These are phyloP conservation scores for Diddensiella transvaalensis DNA, from an alignment of 805 yeast genomes.

Conservation along the genomic window DNA sequence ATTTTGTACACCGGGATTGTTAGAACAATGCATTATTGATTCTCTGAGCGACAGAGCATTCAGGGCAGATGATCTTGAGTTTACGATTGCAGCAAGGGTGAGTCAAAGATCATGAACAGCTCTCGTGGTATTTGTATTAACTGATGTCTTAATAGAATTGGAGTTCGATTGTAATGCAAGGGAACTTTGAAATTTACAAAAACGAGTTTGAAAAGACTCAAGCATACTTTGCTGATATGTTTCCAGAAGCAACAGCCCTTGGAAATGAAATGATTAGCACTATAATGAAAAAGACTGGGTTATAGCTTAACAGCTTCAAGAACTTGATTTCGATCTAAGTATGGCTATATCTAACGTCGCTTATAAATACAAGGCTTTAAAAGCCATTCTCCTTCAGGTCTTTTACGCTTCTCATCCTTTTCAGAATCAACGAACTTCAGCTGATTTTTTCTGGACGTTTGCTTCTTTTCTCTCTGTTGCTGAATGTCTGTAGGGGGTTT, in stretches of 20 bases:
- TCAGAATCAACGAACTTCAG: conserved; percentile 55
- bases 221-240: conserved; percentile 77
- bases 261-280: conserved; percentile 95
- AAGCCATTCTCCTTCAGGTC: conserved; percentile 86
- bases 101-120: too few species aligned
- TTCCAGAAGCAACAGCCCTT: conserved; percentile 79
- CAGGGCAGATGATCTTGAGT: conserved; percentile 87
- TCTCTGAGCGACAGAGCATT: conserved; percentile 64
- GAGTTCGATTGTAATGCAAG: conserved; percentile 76
- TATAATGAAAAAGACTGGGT: conserved; percentile 44
- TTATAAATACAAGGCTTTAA: conserved; percentile 96
- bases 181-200: conserved; percentile 69
- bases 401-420: conserved; percentile 54
- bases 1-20: conserved; percentile 74
- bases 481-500: conserved; percentile 73
- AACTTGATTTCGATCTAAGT: neutral
- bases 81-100: conserved; percentile 78
- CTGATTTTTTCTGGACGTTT: conserved; percentile 20
- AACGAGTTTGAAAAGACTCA: conserved; percentile 75
- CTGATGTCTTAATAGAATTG: conserved; percentile 41
- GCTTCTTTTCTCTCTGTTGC: conserved; percentile 48
- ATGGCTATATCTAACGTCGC: conserved; percentile 55
- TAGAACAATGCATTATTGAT: conserved; percentile 77
- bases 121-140: neutral
- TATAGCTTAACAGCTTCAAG: conserved; percentile 1